Evolutionary conservation across 2,329 filamentous ascomycete genomes (phyloP).

Genomic region (Mycosphaerella sp.): DNA sequence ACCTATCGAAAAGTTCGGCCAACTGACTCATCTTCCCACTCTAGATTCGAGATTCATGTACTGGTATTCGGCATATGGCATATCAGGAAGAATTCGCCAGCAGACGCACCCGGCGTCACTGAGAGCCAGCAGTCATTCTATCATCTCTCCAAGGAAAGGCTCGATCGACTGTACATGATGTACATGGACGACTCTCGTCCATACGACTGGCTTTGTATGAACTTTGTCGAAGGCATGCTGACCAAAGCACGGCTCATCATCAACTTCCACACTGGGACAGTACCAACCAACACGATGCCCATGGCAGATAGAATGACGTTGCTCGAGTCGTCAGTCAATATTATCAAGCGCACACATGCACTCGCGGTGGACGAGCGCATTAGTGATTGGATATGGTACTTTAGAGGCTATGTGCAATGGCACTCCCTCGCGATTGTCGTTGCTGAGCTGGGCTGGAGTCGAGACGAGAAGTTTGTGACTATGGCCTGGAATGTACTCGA

Average conservation of each 20-base stretch:
- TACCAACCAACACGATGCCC: slow-evolving; percentile 21
- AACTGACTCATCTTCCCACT: neutral
- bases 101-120: slow-evolving; percentile 3
- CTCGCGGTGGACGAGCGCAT: slow-evolving; percentile 19
- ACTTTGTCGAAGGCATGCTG: slow-evolving; percentile 24
- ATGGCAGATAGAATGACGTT: slow-evolving; percentile 19
- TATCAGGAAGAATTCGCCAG: slow-evolving; percentile 9
- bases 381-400: slow-evolving; percentile 25
- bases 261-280: slow-evolving; percentile 24
- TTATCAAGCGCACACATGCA: slow-evolving; percentile 23
- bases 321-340: slow-evolving; percentile 24
- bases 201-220: slow-evolving; percentile 27
- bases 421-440: slow-evolving; percentile 28
- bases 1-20: neutral
- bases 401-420: slow-evolving; percentile 28
- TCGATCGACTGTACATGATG: slow-evolving; percentile 19
- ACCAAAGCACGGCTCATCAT: slow-evolving; percentile 27
- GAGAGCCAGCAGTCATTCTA: slow-evolving; percentile 19
- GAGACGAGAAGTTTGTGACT: slow-evolving; percentile 19
- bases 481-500: slow-evolving; percentile 29
- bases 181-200: slow-evolving; percentile 24
- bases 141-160: slow-evolving; percentile 8
- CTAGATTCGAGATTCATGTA: slow-evolving; percentile 20
- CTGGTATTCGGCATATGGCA: slow-evolving; percentile 19
- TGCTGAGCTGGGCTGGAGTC: slow-evolving; percentile 26